Evolutionary conservation across 2,329 filamentous ascomycete genomes (phyloP).

Genomic region (Penicillium sp.): DNA sequence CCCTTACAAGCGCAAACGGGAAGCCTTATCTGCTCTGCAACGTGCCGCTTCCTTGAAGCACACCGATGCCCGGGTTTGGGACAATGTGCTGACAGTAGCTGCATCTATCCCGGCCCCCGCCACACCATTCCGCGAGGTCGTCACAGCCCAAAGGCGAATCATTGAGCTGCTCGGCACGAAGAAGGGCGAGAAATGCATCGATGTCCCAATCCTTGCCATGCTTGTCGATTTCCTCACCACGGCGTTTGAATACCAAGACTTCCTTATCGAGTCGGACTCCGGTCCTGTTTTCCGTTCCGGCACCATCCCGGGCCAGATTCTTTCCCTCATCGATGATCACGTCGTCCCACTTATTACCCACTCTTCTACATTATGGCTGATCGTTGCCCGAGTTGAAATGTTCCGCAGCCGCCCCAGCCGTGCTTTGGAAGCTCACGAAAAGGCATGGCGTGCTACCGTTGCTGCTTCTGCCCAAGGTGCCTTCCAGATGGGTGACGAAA

Average conservation of each 20-base stretch:
- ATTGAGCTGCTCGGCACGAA: slow-evolving; percentile 68
- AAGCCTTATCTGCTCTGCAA: slow-evolving; percentile 83
- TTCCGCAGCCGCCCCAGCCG: slow-evolving; percentile 71
- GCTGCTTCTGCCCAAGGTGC: slow-evolving; percentile 48
- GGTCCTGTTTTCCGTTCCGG: slow-evolving; percentile 52
- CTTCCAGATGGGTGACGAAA: slow-evolving; percentile 57
- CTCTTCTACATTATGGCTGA: slow-evolving; percentile 73
- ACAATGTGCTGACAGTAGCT: slow-evolving; percentile 88
- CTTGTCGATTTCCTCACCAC: slow-evolving; percentile 71
- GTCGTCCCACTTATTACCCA: slow-evolving; percentile 83
- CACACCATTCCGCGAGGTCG: slow-evolving; percentile 68
- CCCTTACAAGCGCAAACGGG: slow-evolving; percentile 64
- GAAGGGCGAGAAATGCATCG: slow-evolving; percentile 75
- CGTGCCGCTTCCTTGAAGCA: slow-evolving; percentile 80
- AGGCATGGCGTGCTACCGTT: slow-evolving; percentile 75
- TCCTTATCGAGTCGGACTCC: slow-evolving; percentile 38
- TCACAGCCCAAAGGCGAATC: slow-evolving; percentile 72
- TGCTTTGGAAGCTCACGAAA: slow-evolving; percentile 82
- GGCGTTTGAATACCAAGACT: slow-evolving; percentile 40
- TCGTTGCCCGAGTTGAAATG: slow-evolving; percentile 69
- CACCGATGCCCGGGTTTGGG: slow-evolving; percentile 92
- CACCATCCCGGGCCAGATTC: slow-evolving; percentile 52
- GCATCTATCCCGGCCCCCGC: slow-evolving; percentile 71
- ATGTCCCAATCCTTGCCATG: slow-evolving; percentile 69
- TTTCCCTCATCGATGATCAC: slow-evolving; percentile 71